These are phyloP conservation scores for Lophium mytilinum DNA, from an alignment of 495 filamentous ascomycete species.

Conservation along the genomic window DNA sequence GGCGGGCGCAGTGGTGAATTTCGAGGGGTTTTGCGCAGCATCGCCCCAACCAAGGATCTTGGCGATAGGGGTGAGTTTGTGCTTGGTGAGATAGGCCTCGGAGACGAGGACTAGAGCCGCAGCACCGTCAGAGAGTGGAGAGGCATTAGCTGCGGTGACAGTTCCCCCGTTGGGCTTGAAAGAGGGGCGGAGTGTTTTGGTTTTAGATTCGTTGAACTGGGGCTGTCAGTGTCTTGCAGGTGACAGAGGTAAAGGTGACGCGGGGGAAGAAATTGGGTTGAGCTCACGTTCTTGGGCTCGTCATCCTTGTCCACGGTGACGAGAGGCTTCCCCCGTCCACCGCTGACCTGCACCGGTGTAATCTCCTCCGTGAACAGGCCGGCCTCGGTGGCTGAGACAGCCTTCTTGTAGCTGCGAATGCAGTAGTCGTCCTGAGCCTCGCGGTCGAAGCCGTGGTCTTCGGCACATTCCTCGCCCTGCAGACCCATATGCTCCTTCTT, in stretches of 20 bases:
- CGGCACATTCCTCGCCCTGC: constrained; percentile 81
- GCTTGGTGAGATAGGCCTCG: constrained; percentile 78
- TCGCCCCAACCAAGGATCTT: constrained; percentile 97
- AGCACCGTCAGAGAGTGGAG: constrained; percentile 89
- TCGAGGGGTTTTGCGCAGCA: constrained; percentile 77
- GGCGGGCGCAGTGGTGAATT: constrained; percentile 94
- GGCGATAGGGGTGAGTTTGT: constrained; percentile 80
- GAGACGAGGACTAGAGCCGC: constrained; percentile 85
- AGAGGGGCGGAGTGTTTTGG: constrained; percentile 71
- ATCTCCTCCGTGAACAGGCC: constrained; percentile 82
- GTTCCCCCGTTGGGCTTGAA: constrained; percentile 79
- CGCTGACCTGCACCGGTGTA: constrained; percentile 77
- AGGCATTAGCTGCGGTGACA: constrained; percentile 95
- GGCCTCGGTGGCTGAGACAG: constrained; percentile 69
- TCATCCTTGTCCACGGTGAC: constrained; percentile 79
- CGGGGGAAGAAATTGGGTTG: background rate
- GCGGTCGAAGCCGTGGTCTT: constrained; percentile 70
- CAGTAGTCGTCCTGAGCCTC: constrained; percentile 89
- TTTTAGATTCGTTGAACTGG: constrained; percentile 84
- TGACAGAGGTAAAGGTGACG: background rate
- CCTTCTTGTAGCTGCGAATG: constrained; percentile 84
- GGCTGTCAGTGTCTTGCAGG: constrained; percentile 6
- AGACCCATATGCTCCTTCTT: constrained; percentile 92
- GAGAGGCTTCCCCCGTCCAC: constrained; percentile 81
- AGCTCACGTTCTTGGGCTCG: constrained; percentile 78